These are phyloP conservation scores for Wilcoxina mikolae DNA, from an alignment of 495 filamentous ascomycete genomes.

Conservation along the genomic window DNA sequence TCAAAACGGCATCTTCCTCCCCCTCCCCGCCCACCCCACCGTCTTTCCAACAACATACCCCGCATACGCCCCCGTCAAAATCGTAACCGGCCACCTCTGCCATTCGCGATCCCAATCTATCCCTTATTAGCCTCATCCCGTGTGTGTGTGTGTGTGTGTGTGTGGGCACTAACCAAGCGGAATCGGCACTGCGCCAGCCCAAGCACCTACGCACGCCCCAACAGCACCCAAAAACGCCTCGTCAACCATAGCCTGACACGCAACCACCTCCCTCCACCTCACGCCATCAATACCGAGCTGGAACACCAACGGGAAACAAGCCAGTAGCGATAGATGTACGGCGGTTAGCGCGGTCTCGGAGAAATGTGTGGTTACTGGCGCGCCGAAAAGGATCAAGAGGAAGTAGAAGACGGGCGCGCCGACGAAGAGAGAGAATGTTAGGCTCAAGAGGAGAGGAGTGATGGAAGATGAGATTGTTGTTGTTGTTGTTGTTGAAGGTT, in stretches of 20 bases:
- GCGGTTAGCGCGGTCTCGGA: constrained; percentile 63
- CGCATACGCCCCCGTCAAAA: constrained; percentile 55
- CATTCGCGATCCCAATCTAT: constrained; percentile 63
- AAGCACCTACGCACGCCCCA: constrained; percentile 48
- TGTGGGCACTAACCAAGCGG: constrained; percentile 46
- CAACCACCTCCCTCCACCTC: constrained; percentile 59
- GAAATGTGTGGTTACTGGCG: constrained; percentile 72
- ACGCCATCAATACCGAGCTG: constrained; percentile 59
- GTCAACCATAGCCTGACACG: constrained; percentile 42
- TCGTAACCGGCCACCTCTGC: constrained; percentile 95
- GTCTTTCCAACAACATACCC: constrained; percentile 51
- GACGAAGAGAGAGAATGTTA: constrained; percentile 37
- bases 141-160: neutral
- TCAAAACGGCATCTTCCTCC: constrained; percentile 47
- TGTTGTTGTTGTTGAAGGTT: constrained; percentile 28
- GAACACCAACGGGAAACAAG: constrained; percentile 62
- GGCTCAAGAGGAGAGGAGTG: constrained; percentile 36
- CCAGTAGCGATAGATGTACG: constrained; percentile 64
- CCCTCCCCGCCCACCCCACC: constrained; percentile 45
- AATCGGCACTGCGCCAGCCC: constrained; percentile 75
- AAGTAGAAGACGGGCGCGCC: constrained; percentile 43
- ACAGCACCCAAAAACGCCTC: constrained; percentile 52
- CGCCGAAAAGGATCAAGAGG: constrained; percentile 74
- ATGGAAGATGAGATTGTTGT: constrained; percentile 32
- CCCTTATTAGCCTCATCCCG: constrained; percentile 8